Conservation (phyloP, 106 monocot species). For the Allium cepa region DNA sequence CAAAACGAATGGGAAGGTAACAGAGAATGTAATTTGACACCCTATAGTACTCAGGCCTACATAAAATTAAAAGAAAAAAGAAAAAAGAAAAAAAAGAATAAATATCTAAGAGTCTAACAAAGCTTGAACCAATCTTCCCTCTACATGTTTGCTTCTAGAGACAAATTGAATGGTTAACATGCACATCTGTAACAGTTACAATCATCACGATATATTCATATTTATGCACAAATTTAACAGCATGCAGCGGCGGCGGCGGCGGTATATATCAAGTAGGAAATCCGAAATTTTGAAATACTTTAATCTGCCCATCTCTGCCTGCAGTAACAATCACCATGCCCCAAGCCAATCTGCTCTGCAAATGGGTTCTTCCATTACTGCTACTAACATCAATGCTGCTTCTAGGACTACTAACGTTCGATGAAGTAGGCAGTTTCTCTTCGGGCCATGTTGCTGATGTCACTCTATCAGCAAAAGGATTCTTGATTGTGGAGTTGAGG, state of each 20-base stretch:
- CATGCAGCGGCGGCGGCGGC: neutral
- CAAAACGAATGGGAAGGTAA: neutral
- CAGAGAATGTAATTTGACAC: neutral
- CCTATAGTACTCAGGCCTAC: neutral
- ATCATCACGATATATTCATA: constrained; percentile 6
- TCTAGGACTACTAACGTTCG: constrained; percentile 18
- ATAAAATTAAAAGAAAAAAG: neutral
- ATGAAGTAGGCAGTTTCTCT: constrained; percentile 24
- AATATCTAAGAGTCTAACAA: neutral
- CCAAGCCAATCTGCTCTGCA: constrained; percentile 28
- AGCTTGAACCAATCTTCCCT: neutral
- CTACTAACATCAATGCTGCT: constrained; percentile 9
- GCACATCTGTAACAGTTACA: constrained; percentile 7
- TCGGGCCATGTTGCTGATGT: constrained; percentile 36
- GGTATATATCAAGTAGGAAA: constrained; percentile 12
- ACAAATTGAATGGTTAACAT: neutral
- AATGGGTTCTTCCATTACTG: neutral
- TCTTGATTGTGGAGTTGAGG: neutral
- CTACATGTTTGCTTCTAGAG: neutral
- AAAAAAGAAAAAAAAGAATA: neutral
- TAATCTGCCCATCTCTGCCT: constrained; percentile 32
- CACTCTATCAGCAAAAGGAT: constrained; percentile 13
- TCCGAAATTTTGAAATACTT: constrained; percentile 43
- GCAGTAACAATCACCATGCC: constrained; percentile 59
- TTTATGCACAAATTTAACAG: constrained; percentile 11